These are phyloP conservation scores for Platanthera zijinensis DNA, from an alignment of 106 monocot species.

Conservation along the genomic window DNA sequence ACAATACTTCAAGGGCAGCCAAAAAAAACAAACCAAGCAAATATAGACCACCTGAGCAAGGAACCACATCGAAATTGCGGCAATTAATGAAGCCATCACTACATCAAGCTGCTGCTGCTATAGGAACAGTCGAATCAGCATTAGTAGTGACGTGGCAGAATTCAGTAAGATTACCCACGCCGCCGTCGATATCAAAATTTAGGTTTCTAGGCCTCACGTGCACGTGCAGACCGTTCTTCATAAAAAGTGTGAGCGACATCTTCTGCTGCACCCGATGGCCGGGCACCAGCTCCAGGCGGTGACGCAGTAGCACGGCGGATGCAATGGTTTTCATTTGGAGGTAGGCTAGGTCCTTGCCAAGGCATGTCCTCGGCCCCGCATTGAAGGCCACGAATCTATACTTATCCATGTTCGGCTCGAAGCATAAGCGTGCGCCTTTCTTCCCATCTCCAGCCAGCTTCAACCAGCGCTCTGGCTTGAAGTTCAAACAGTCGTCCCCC, in stretches of 20 bases:
- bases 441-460: neutral
- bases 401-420: slow-evolving; percentile 47
- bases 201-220: slow-evolving; percentile 40
- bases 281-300: slow-evolving; percentile 45
- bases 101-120: too few relatives aligned
- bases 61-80: too few relatives aligned
- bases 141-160: too few relatives aligned
- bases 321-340: slow-evolving; percentile 92
- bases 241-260: slow-evolving; percentile 92
- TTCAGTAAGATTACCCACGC: neutral
- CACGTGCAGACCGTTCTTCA: slow-evolving; percentile 75
- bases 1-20: too few relatives aligned
- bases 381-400: slow-evolving; percentile 87
- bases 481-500: slow-evolving; percentile 74
- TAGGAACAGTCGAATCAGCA: too few relatives aligned
- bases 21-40: too few relatives aligned
- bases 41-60: too few relatives aligned
- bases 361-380: slow-evolving; percentile 73
- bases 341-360: slow-evolving; percentile 86
- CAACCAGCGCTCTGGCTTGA: slow-evolving; percentile 81
- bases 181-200: neutral
- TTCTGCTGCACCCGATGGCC: slow-evolving; percentile 80
- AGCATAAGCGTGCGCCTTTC: slow-evolving; percentile 15
- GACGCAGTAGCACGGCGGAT: slow-evolving; percentile 60
- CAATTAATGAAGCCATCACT: too few relatives aligned